phyloP scores from a whole-genome alignment of 306 rosid species.

The Citrullus amarus region DNA sequence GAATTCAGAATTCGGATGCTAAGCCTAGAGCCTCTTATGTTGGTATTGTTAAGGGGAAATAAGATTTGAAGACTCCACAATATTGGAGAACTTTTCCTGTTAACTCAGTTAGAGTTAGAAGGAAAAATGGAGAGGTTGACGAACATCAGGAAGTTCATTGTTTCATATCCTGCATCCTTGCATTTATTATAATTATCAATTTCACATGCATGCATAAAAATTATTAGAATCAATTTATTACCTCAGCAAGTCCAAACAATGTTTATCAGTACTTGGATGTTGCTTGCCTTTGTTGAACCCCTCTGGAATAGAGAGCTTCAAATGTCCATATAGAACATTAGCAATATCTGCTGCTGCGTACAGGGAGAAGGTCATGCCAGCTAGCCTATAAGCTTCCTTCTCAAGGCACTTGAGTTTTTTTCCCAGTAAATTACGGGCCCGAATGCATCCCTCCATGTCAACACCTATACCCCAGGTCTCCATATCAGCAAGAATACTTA shows the following conservation, averaged over 20 bases:
- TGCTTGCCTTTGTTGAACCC: constrained; percentile 62
- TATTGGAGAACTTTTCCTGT: not conserved
- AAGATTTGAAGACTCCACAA: not conserved
- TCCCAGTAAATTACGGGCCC: constrained; percentile 68
- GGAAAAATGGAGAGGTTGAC: not conserved
- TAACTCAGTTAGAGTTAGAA: not conserved
- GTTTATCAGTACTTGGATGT: constrained; percentile 91
- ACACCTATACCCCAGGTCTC: constrained; percentile 95
- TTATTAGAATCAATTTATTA: constrained; percentile 19
- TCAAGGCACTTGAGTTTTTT: constrained; percentile 68
- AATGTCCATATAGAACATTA: constrained; percentile 58
- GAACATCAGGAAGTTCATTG: not conserved
- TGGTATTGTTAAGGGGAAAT: not conserved
- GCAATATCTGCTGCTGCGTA: constrained; percentile 83
- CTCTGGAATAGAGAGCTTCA: constrained; percentile 72
- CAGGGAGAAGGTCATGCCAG: constrained; percentile 77
- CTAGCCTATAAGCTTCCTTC: constrained; percentile 78
- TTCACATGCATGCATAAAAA: constrained; percentile 4
- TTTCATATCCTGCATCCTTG: not conserved
- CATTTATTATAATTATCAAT: not conserved
- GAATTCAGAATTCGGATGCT: not conserved
- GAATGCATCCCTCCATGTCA: constrained; percentile 80
- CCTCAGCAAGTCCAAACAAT: constrained; percentile 83
- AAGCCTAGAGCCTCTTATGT: not conserved
- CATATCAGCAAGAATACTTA: constrained; percentile 90